A percentile compares a stretch with the other conserved stretches of the same genome.
These are phyloP conservation scores for Hypoxylon sp. DNA, from an alignment of 2,329 filamentous ascomycete species.

Conservation along the genomic window DNA sequence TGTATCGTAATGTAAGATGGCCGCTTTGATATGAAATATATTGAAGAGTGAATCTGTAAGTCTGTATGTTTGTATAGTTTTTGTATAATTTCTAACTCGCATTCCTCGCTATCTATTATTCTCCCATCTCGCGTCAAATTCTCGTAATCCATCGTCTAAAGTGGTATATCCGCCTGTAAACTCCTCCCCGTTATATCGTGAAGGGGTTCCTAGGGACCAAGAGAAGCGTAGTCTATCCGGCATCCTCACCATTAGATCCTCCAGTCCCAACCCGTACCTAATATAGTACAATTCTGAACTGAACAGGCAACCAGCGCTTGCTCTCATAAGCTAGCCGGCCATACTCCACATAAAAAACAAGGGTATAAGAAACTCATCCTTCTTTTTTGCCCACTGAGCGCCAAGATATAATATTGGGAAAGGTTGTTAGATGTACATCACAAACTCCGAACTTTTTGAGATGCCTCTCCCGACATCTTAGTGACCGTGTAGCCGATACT, in stretches of 20 bases:
- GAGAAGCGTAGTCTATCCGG: conserved; percentile 18
- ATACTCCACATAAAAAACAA: conserved; percentile 23
- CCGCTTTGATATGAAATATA: conserved; percentile 21
- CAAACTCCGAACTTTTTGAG: conserved; percentile 31
- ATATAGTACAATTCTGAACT: conserved; percentile 24
- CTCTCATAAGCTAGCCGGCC: conserved; percentile 24
- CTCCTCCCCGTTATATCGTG: conserved; percentile 17
- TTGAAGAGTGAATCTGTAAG: neutral
- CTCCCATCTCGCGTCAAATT: conserved; percentile 25
- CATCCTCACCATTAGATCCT: conserved; percentile 34
- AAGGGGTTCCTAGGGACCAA: conserved; percentile 11
- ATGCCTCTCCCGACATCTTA: conserved; percentile 13
- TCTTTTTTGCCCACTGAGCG: conserved; percentile 28
- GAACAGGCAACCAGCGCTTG: conserved; percentile 31
- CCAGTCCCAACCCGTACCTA: conserved; percentile 20
- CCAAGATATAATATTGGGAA: conserved; percentile 29
- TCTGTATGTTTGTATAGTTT: conserved; percentile 2
- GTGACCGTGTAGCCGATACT: conserved; percentile 36
- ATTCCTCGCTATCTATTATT: conserved; percentile 16
- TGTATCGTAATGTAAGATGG: conserved; percentile 13
- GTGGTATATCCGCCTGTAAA: conserved; percentile 27
- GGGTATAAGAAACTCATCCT: conserved; percentile 35
- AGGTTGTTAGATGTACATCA: conserved; percentile 15
- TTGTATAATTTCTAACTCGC: conserved; percentile 11
- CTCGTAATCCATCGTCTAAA: conserved; percentile 13